Evolutionary conservation across 2,329 filamentous ascomycete genomes (phyloP).

Genomic region (Capronia americana): DNA sequence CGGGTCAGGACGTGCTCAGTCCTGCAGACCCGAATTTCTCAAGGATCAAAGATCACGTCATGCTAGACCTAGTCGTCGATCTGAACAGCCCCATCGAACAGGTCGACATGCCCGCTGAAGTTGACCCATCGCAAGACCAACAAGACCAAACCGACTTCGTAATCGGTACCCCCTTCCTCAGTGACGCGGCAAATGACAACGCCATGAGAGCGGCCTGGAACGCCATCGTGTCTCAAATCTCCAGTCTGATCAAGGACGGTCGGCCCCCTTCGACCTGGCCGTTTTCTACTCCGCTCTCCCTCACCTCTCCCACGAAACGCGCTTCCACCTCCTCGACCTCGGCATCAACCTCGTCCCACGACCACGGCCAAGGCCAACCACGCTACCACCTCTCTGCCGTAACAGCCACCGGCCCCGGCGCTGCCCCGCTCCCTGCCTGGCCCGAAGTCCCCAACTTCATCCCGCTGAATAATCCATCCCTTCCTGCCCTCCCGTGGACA

Average conservation of each 20-base stretch:
- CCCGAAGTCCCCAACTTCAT: slow-evolving; percentile 50
- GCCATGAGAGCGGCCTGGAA: slow-evolving; percentile 40
- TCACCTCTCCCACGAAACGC: slow-evolving; percentile 12
- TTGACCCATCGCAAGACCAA: slow-evolving; percentile 12
- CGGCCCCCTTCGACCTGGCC: slow-evolving; percentile 32
- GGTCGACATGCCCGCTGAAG: slow-evolving; percentile 2
- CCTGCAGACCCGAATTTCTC: slow-evolving; percentile 81
- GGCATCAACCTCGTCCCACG: slow-evolving; percentile 7
- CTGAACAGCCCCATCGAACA: slow-evolving; percentile 41
- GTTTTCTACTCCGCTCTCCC: slow-evolving; percentile 29
- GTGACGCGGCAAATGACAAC: slow-evolving; percentile 17
- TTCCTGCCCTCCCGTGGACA: slow-evolving; percentile 67
- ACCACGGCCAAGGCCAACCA: neutral
- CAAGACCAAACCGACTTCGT: slow-evolving; percentile 10
- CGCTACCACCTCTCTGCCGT: slow-evolving; percentile 53
- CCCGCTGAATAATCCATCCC: slow-evolving; percentile 40
- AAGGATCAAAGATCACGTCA: slow-evolving; percentile 72
- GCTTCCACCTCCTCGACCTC: slow-evolving; percentile 11
- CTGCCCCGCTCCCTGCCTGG: slow-evolving; percentile 73
- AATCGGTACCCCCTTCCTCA: slow-evolving; percentile 29
- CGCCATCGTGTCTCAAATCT: slow-evolving; percentile 40
- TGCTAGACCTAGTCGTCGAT: slow-evolving; percentile 76
- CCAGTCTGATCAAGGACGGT: slow-evolving; percentile 34
- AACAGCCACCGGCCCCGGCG: slow-evolving; percentile 59
- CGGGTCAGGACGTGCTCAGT: slow-evolving; percentile 71